Base-by-base conservation (phyloP, 2,329 filamentous ascomycete species). In the Exophiala viscosa region DNA sequence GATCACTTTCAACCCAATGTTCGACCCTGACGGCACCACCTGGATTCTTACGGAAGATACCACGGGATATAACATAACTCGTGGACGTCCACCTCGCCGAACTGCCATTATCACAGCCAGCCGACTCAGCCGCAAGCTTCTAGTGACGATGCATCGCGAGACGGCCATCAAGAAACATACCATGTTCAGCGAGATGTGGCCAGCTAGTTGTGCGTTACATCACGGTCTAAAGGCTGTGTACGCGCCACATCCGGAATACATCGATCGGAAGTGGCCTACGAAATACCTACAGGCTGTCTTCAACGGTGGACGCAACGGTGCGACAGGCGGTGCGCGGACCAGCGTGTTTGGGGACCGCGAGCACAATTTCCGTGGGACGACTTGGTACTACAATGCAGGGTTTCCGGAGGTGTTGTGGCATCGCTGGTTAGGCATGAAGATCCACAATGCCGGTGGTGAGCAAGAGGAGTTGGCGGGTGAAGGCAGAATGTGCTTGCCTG, bases 111-210 rank as follows among this genome's bases (percentile, higher is more conserved):
- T 96, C 67, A 92, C 91, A 0, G 86, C 90, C 0, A 87, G 87
- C 1, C 84, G 92, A 48, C 86, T 97, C 73, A 93, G 87, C 10
- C 84, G 85, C 44, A 83, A 83, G 42, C 82, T 96, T 43, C 78
- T 97, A 11, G 76, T 84, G 56, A 86, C 86, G 14, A 97, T 97
- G 92, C 92, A 97, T 74, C 81, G 84, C 50, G 90, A 96, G 74
- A 96, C 91, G 3, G 83, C 85, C 28, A 81, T 88, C 64, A 85
- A 86, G 66, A 91, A 90, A 63, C 88, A 95, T 70, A 88, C 88
- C 59, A 95, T 93, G 75, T 95, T 95, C 68, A 88, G 90, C 0
- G 92, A 97, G 70, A 96, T 96, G 91, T 96, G 90, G 90, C 89
- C 91, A 0, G 86, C 86, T 1, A 93, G 88, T 0, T 84, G 88